These are phyloP conservation scores for Phytophthora sp. DNA, from an alignment of 352 stramenopile genomes.

Conservation along the genomic window DNA sequence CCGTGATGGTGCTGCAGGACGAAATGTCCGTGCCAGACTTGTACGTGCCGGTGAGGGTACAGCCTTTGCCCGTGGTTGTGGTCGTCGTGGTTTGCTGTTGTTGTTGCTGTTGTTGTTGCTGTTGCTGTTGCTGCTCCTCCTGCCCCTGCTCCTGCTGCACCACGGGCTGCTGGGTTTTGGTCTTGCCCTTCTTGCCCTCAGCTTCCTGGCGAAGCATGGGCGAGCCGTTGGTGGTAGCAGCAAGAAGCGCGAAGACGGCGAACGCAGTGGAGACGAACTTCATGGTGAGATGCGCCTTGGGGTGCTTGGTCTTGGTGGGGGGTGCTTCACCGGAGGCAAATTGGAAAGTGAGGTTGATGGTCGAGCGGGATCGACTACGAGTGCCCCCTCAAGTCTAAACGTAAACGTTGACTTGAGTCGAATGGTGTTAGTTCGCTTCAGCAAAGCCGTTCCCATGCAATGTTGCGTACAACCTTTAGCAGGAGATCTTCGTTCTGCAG, in stretches of 20 bases:
- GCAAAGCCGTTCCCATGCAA: no score
- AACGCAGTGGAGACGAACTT: slow-evolving; percentile 11
- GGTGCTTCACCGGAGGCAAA: no score
- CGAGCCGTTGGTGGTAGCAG: slow-evolving; percentile 10
- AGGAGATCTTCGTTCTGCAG: no score
- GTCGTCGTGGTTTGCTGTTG: not conserved
- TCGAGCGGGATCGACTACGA: not conserved
- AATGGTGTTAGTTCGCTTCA: not conserved
- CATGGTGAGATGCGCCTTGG: slow-evolving; percentile 1
- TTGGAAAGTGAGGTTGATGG: not conserved
- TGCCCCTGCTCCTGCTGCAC: not conserved
- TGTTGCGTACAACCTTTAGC: no score
- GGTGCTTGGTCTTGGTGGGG: no score
- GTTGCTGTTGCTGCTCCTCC: slow-evolving; percentile 23
- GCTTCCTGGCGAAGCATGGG: slow-evolving; percentile 13
- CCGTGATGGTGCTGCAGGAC: slow-evolving; percentile 29
- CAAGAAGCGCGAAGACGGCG: slow-evolving; percentile 9
- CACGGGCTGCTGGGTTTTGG: not conserved
- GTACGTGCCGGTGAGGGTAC: slow-evolving; percentile 40
- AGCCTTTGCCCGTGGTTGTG: slow-evolving; percentile 13
- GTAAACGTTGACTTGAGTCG: not conserved
- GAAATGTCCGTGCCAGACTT: slow-evolving; percentile 23
- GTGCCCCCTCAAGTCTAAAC: not conserved
- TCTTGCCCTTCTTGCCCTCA: slow-evolving; percentile 8
- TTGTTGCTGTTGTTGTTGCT: slow-evolving; percentile 15